phyloP scores from a whole-genome alignment of 805 yeast species.

The Yamadazyma olivae region DNA sequence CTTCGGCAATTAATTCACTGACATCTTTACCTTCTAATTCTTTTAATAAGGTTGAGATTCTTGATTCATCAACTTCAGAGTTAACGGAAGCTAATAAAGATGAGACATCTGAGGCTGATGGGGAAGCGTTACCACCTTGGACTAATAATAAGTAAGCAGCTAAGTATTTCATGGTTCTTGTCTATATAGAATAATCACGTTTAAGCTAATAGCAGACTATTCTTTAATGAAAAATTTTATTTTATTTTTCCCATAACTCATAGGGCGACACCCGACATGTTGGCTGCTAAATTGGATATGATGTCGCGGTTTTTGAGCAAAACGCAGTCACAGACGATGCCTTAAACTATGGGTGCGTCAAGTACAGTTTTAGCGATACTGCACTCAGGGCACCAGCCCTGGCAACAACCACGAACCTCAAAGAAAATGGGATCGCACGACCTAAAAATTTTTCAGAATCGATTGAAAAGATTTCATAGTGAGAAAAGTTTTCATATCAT shows the following conservation, averaged over 20 bases:
- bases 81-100: slow-evolving; percentile 52
- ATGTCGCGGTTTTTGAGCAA: slow-evolving; percentile 2
- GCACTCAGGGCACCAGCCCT: slow-evolving; percentile 1
- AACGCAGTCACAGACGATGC: slow-evolving; percentile 5
- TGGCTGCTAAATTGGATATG: not conserved
- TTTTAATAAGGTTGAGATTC: slow-evolving; percentile 47
- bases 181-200: slow-evolving; percentile 18
- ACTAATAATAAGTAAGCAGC: slow-evolving; percentile 47
- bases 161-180: slow-evolving; percentile 34
- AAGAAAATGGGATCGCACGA: not conserved
- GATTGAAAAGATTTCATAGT: too few relatives aligned
- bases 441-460: not conserved
- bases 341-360: too few relatives aligned
- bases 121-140: slow-evolving; percentile 45
- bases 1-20: slow-evolving; percentile 66
- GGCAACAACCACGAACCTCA: not conserved
- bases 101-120: slow-evolving; percentile 41
- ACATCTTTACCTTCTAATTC: slow-evolving; percentile 49
- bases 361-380: too few relatives aligned
- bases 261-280: not conserved
- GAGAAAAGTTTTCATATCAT: not conserved
- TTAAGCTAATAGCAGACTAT: slow-evolving; percentile 63
- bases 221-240: slow-evolving; percentile 46
- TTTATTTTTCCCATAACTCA: too few relatives aligned
- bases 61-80: slow-evolving; percentile 60